Evolutionary conservation across 2,329 filamentous ascomycete genomes (phyloP), one percentile per base, ranked within the genome.

Genomic region (Diaporthe humulicola): DNA sequence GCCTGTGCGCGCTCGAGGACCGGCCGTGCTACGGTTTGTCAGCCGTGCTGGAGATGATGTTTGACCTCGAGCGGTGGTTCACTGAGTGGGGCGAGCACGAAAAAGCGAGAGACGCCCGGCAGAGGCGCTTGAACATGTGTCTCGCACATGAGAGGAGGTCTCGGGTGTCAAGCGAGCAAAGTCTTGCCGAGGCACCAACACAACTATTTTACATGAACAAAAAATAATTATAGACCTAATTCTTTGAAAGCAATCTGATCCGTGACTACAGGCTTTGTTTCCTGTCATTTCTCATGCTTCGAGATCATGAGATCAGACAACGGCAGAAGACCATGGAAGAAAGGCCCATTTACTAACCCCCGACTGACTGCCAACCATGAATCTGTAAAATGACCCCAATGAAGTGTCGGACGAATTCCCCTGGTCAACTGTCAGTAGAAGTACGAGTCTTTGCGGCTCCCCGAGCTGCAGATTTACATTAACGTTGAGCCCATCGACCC

Each of bases 1-100:
- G 64, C 64, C 22, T 52, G 30, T 52, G 14, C 6, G 45, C 30
- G 30, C 30, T 67, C 19, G 30, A 67, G 22, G 30, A 67, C 64
- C 36, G 64, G 64, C 64, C 64, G 14, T 36, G 64, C 45, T 52
- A 40, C 33, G 33, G 45, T 12, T 19, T 67, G 45, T 67, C 64
- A 2, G 45, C 45, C 14, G 28, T 25, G 30, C 45, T 67, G 30
- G 64, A 67, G 64, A 10, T 67, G 22, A 52, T 67, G 30, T 25
- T 52, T 17, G 64, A 67, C 36, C 64, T 67, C 4, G 64, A 67
- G 64, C 7, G 22, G 22, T 67, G 64, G 64, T 36, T 67, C 2
- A 52, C 30, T 7, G 64, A 67, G 22, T 67, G 64, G 64, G 64
- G 45, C 0, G 64, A 67, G 30, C 15, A 67, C 25, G 64, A 52